Percentiles rank a stretch among this genome's conserved stretches.
These are phyloP conservation scores for Lachnellula subtilissima DNA, from an alignment of 2,329 filamentous ascomycete genomes.

Conservation along the genomic window DNA sequence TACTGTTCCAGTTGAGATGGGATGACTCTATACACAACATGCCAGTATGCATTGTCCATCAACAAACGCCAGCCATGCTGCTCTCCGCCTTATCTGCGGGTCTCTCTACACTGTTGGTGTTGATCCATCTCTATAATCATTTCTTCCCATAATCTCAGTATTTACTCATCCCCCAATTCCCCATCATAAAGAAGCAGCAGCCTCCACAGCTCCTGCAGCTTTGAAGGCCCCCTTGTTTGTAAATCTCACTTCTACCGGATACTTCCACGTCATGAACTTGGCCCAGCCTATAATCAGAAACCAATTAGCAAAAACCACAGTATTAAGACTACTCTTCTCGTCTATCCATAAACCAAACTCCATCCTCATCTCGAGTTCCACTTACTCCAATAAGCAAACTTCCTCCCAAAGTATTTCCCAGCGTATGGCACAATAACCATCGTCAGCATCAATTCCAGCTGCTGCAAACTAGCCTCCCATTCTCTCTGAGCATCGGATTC, in stretches of 20 bases:
- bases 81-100: slow-evolving; percentile 5
- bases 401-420: slow-evolving; percentile 91
- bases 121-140: not conserved
- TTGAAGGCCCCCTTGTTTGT: slow-evolving; percentile 61
- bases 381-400: slow-evolving; percentile 95
- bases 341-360: not conserved
- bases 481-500: slow-evolving; percentile 86
- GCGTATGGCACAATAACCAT: slow-evolving; percentile 93
- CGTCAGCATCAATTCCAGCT: slow-evolving; percentile 85
- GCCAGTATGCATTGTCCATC: not conserved
- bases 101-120: slow-evolving; percentile 5
- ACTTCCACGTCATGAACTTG: slow-evolving; percentile 91
- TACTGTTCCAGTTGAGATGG: not conserved
- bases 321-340: not conserved
- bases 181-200: slow-evolving; percentile 37
- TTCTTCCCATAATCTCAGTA: no score
- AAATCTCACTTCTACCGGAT: slow-evolving; percentile 68
- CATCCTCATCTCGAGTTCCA: slow-evolving; percentile 16
- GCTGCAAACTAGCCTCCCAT: slow-evolving; percentile 91
- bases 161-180: not conserved
- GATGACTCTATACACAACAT: slow-evolving; percentile 9
- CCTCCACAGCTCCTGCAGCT: slow-evolving; percentile 58
- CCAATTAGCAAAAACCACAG: slow-evolving; percentile 2
- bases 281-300: slow-evolving; percentile 65
- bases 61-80: slow-evolving; percentile 9